A percentile compares a stretch with the other conserved stretches of the same genome.
Conservation (phyloP, 345 rosid genomes). For the Eucalyptus decipiens region DNA sequence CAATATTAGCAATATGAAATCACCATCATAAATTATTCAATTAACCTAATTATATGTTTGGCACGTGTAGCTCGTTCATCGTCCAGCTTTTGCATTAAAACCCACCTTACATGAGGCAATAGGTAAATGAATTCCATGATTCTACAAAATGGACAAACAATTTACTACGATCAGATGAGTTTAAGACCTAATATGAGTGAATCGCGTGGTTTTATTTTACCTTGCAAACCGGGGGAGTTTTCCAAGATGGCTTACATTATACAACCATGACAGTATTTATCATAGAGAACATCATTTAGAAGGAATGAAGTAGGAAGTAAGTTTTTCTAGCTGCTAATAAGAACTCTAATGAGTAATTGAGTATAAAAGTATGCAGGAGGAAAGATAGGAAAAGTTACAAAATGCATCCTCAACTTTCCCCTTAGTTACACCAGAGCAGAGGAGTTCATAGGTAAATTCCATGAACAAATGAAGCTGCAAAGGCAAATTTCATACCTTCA, state of each 20-base stretch:
- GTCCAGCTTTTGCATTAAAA: not conserved
- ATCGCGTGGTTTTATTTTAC: not conserved
- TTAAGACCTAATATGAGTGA: not conserved
- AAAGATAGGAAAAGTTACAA: too few relatives aligned
- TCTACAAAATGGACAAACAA: not conserved
- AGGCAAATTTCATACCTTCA: conserved; percentile 60
- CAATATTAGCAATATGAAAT: not conserved
- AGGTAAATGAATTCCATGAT: not conserved
- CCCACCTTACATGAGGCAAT: not conserved
- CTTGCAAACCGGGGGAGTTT: not conserved
- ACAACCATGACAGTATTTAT: not conserved
- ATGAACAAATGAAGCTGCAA: conserved; percentile 46
- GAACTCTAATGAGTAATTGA: too few relatives aligned
- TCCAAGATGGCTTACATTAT: not conserved
- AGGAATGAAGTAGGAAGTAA: not conserved
- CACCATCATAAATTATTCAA: not conserved
- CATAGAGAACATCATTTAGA: not conserved
- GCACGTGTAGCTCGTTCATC: not conserved
- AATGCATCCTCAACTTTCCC: too few relatives aligned
- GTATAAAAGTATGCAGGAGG: too few relatives aligned
- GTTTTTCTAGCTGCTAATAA: not conserved
- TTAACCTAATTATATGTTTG: not conserved
- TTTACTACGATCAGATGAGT: not conserved
- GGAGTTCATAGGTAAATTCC: conserved; percentile 67
- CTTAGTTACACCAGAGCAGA: conserved; percentile 31